A percentile compares a stretch with the other conserved stretches of the same genome.
These are phyloP conservation scores for Glycyrrhiza uralensis DNA, from an alignment of 306 rosid species.

Conservation along the genomic window DNA sequence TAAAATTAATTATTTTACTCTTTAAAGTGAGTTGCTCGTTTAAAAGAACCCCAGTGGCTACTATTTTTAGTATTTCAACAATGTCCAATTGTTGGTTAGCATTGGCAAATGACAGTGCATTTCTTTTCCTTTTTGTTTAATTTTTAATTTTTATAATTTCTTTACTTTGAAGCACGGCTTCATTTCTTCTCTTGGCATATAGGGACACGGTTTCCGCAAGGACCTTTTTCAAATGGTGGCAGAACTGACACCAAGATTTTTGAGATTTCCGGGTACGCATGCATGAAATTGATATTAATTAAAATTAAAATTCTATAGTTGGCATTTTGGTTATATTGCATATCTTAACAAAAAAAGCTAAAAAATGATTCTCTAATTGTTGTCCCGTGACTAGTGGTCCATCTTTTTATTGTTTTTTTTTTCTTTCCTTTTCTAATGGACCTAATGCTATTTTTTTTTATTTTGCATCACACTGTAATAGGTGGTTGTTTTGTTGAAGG, in stretches of 20 bases:
- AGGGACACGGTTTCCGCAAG: slow-evolving; percentile 78
- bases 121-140: no score
- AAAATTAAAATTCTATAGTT: no score
- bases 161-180: not conserved
- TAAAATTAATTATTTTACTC: no score
- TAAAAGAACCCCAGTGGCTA: no score
- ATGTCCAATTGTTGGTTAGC: no score
- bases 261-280: slow-evolving; percentile 71
- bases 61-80: no score
- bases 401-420: not conserved
- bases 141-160: no score
- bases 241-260: slow-evolving; percentile 51
- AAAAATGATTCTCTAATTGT: not conserved
- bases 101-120: no score
- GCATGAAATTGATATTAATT: slow-evolving; percentile 8
- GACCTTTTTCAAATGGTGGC: slow-evolving; percentile 59
- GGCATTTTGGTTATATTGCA: no score
- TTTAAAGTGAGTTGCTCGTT: no score
- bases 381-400: not conserved
- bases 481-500: slow-evolving; percentile 93
- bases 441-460: not conserved
- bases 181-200: slow-evolving; percentile 16
- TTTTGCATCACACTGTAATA: not conserved
- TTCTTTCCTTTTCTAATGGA: not conserved
- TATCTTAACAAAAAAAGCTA: not conserved